These are phyloP conservation scores for Galeopsis tetrahit DNA, from an alignment of 257 asterid genomes.

Conservation along the genomic window DNA sequence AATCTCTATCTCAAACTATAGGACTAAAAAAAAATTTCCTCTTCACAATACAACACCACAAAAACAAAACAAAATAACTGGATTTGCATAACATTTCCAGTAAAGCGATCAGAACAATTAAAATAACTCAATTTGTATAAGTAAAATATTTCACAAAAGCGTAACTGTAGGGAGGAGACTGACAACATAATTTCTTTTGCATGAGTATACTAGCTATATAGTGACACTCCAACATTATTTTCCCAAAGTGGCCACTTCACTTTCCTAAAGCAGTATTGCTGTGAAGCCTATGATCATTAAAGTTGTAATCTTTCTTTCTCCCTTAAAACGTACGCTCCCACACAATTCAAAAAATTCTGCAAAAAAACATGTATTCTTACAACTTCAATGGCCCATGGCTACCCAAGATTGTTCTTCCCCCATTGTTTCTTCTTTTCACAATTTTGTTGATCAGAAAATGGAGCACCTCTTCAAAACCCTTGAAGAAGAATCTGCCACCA, in stretches of 20 bases:
- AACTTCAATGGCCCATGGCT: conserved; percentile 20
- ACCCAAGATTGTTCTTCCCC: conserved; percentile 19
- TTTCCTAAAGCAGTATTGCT: neutral
- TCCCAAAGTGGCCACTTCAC: neutral
- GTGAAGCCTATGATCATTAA: neutral
- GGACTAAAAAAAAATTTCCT: too few relatives aligned
- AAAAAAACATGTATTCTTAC: conserved; percentile 25
- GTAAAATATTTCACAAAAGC: too few relatives aligned
- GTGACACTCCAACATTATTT: too few relatives aligned
- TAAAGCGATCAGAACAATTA: too few relatives aligned
- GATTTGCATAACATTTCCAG: too few relatives aligned
- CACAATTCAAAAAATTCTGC: neutral
- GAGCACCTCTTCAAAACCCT: conserved; percentile 31
- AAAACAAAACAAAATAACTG: too few relatives aligned
- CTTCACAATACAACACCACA: too few relatives aligned
- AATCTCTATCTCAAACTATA: too few relatives aligned
- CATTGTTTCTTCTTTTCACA: conserved; percentile 30
- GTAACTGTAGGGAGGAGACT: too few relatives aligned
- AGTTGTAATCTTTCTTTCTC: conserved; percentile 4
- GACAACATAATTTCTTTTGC: too few relatives aligned
- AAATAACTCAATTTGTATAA: too few relatives aligned
- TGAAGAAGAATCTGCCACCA: conserved; percentile 43
- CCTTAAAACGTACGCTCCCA: neutral
- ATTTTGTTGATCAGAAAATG: conserved; percentile 33
- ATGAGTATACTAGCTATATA: too few relatives aligned